These are phyloP conservation scores for Peronospora destructor DNA, from an alignment of 352 stramenopile genomes.

Conservation along the genomic window DNA sequence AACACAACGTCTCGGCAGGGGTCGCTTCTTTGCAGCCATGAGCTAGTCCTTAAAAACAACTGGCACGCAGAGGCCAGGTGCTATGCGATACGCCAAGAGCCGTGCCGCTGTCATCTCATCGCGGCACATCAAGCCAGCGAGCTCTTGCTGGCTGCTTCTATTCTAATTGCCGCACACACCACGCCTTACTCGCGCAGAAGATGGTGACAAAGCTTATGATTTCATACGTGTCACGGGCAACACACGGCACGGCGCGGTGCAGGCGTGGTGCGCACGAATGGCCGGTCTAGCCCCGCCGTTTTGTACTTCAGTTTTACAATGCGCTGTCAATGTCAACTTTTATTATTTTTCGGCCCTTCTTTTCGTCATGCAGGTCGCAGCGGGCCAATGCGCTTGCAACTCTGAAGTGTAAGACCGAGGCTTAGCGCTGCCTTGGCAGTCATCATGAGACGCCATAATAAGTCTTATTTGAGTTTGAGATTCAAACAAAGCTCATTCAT, in stretches of 20 bases:
- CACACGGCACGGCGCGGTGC: not conserved
- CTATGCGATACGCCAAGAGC: conserved; percentile 28
- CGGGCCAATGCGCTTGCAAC: conserved; percentile 11
- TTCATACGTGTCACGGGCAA: not conserved
- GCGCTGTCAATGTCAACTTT: not conserved
- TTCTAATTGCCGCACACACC: conserved; percentile 7
- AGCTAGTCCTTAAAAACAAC: conserved; percentile 21
- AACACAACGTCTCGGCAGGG: conserved; percentile 5
- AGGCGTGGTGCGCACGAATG: conserved; percentile 11
- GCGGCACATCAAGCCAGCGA: conserved; percentile 6
- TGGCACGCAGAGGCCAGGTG: conserved; percentile 9
- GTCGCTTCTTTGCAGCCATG: conserved; percentile 16
- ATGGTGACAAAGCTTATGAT: not conserved
- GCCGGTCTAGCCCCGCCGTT: conserved; percentile 6
- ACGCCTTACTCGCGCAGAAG: conserved; percentile 3
- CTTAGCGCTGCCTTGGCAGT: not conserved
- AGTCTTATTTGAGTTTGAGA: too few relatives aligned
- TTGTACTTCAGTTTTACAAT: conserved; percentile 3
- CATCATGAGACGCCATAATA: not conserved
- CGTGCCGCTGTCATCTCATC: conserved; percentile 17
- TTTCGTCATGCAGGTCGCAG: conserved; percentile 3
- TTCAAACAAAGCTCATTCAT: too few relatives aligned
- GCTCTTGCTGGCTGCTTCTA: conserved; percentile 10
- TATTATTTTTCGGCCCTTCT: conserved; percentile 13
- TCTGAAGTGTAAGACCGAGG: conserved; percentile 26